A percentile compares a stretch with the other conserved stretches of the same genome.
Evolutionary conservation across 2,329 filamentous ascomycete species (phyloP).

Genomic region (Claviceps africana): DNA sequence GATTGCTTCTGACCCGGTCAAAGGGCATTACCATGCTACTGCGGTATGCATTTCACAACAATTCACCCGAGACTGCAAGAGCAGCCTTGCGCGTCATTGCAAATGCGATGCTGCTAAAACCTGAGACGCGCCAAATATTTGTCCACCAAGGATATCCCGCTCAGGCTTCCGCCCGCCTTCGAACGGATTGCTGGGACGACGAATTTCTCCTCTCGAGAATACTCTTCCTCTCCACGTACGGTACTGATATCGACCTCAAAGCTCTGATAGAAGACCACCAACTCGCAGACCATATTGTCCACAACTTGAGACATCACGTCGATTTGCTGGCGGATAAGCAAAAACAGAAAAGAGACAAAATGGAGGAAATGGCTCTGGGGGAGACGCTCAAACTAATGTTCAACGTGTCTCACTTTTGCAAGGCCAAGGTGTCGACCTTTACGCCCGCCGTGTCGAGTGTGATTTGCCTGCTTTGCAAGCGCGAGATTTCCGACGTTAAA

Average conservation of each 20-base stretch:
- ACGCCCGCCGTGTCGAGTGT: conserved; percentile 55
- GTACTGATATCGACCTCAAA: conserved; percentile 32
- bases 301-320: conserved; percentile 58
- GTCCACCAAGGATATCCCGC: conserved; percentile 35
- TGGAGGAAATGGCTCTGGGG: conserved; percentile 65
- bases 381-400: conserved; percentile 83
- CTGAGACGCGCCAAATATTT: conserved; percentile 29
- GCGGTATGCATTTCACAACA: conserved; percentile 57
- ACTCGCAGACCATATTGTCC: conserved; percentile 44
- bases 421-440: conserved; percentile 47
- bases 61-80: conserved; percentile 48
- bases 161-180: conserved; percentile 57
- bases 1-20: not conserved
- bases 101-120: conserved; percentile 53
- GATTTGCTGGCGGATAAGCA: conserved; percentile 23
- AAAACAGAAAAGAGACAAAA: conserved; percentile 31
- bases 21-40: conserved; percentile 64
- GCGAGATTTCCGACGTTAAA: conserved; percentile 41
- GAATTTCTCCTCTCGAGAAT: conserved; percentile 57
- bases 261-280: conserved; percentile 31
- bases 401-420: conserved; percentile 68
- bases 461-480: conserved; percentile 51
- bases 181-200: conserved; percentile 62
- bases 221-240: conserved; percentile 32
- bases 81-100: conserved; percentile 69